phyloP scores from a whole-genome alignment of 441 rosid genomes.

The Sinapis alba region DNA sequence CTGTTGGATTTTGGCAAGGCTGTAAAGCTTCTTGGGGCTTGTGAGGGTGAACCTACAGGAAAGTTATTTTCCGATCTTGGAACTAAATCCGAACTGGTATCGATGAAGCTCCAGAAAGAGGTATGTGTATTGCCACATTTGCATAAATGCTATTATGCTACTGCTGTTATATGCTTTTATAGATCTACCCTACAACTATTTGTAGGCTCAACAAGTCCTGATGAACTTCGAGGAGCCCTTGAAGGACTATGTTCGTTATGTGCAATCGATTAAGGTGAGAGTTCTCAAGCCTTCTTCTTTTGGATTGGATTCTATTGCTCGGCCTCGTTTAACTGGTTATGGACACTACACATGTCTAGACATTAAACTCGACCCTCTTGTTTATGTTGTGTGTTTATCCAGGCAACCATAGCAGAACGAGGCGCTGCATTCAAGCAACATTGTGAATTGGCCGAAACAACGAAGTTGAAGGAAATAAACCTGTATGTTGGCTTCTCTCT shows the following conservation, averaged over 20 bases:
- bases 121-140: slow-evolving; percentile 40
- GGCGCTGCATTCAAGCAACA: slow-evolving; percentile 92
- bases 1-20: slow-evolving; percentile 96
- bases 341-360: neutral
- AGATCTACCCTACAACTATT: slow-evolving; percentile 16
- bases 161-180: neutral
- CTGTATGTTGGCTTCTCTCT: slow-evolving; percentile 59
- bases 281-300: slow-evolving; percentile 6
- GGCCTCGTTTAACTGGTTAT: neutral
- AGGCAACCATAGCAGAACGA: slow-evolving; percentile 94
- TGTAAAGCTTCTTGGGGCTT: slow-evolving; percentile 87
- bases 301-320: neutral
- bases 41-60: slow-evolving; percentile 86
- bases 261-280: slow-evolving; percentile 90
- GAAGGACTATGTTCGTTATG: slow-evolving; percentile 94
- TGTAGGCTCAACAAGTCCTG: slow-evolving; percentile 85
- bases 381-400: slow-evolving; percentile 25
- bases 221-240: slow-evolving; percentile 98
- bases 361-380: slow-evolving; percentile 1
- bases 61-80: slow-evolving; percentile 90
- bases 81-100: slow-evolving; percentile 77
- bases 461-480: slow-evolving; percentile 95
- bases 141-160: neutral
- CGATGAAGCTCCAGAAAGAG: slow-evolving; percentile 87
- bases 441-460: slow-evolving; percentile 93